These are phyloP conservation scores for Gigaspora rosea DNA, from an alignment of 192 early-diverging fungal species.

Conservation along the genomic window DNA sequence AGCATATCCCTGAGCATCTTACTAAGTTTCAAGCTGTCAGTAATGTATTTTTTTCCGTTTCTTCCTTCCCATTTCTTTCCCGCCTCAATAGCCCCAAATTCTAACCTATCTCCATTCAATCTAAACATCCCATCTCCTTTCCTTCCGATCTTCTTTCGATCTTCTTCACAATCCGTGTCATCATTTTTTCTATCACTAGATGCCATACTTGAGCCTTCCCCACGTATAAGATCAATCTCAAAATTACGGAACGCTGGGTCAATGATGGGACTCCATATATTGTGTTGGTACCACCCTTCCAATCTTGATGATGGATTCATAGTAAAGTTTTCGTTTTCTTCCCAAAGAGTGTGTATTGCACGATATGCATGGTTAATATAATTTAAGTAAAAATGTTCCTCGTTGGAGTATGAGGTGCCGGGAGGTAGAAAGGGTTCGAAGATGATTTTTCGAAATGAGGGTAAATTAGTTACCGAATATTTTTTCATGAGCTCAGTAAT, in stretches of 20 bases:
- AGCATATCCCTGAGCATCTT: slow-evolving; percentile 20
- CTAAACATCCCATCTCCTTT: slow-evolving; percentile 27
- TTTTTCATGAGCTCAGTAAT: slow-evolving; percentile 21
- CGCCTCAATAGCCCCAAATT: neutral
- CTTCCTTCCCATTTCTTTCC: neutral
- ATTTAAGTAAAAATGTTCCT: slow-evolving; percentile 26
- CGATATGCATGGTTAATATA: slow-evolving; percentile 24
- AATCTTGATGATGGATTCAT: neutral
- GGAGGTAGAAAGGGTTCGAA: slow-evolving; percentile 14
- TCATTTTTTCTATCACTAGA: slow-evolving; percentile 12
- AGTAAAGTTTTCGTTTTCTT: slow-evolving; percentile 12
- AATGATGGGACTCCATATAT: slow-evolving; percentile 12
- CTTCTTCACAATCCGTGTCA: neutral
- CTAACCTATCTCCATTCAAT: slow-evolving; percentile 18
- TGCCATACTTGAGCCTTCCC: neutral
- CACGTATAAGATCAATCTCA: slow-evolving; percentile 11
- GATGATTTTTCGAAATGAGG: slow-evolving; percentile 18
- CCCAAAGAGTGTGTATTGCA: slow-evolving; percentile 3
- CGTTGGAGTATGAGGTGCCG: slow-evolving; percentile 14
- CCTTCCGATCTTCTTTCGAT: slow-evolving; percentile 21
- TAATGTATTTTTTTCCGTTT: slow-evolving; percentile 20
- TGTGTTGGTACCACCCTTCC: neutral
- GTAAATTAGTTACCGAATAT: slow-evolving; percentile 18
- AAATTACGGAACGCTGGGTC: slow-evolving; percentile 15
- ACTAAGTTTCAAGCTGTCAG: slow-evolving; percentile 12